phyloP scores from a whole-genome alignment of 768 basidiomycete species.

The Floccularia luteovirens region DNA sequence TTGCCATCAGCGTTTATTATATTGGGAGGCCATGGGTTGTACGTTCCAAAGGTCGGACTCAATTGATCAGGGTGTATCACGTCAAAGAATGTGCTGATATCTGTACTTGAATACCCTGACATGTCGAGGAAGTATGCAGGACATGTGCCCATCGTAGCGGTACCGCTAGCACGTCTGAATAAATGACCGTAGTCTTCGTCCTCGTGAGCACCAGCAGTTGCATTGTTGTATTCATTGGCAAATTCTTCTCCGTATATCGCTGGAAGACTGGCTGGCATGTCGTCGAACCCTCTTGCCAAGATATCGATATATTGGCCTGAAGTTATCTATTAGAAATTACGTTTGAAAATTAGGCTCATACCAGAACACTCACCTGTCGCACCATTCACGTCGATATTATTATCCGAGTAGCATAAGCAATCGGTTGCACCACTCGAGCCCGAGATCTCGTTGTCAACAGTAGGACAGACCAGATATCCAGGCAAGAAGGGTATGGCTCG shows the following conservation, averaged over 20 bases:
- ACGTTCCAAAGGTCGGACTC: not conserved
- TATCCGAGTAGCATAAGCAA: no score
- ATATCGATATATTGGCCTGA: no score
- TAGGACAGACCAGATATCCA: not conserved
- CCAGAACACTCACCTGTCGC: no score
- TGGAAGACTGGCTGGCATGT: not conserved
- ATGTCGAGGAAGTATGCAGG: not conserved
- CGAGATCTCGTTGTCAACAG: not conserved
- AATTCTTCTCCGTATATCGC: not conserved
- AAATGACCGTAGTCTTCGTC: not conserved
- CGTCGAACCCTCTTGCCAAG: no score
- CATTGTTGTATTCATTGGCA: not conserved
- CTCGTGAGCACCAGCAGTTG: not conserved
- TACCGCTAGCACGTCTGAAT: not conserved
- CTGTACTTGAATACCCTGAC: not conserved
- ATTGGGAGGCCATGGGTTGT: not conserved
- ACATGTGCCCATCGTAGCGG: not conserved
- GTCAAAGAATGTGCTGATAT: not conserved
- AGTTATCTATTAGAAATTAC: no score
- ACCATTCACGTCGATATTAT: no score
- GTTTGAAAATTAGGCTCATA: no score
- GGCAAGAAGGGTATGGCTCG: not conserved
- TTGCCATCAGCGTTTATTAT: not conserved
- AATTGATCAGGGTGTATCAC: not conserved
- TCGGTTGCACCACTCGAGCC: not conserved